Conservation (phyloP, 495 filamentous ascomycete genomes). For the Penicillium parvum region DNA sequence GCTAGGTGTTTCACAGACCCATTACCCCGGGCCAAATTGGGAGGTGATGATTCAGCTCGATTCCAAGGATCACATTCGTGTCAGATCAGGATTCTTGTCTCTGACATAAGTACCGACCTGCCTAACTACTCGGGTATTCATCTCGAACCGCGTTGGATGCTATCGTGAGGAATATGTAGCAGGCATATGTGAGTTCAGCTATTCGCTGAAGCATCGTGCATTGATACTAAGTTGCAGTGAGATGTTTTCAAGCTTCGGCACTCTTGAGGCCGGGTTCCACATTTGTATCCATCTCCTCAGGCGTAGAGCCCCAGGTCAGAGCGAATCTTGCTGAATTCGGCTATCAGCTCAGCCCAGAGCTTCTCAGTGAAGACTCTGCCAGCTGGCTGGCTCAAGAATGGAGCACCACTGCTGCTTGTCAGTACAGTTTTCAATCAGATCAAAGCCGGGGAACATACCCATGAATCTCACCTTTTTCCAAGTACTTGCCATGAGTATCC, state of each 20-base stretch:
- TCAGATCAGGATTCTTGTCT: too few relatives aligned
- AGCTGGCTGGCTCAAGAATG: neutral
- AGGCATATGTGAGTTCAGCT: too few relatives aligned
- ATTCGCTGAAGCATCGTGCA: too few relatives aligned
- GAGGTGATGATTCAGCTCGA: neutral
- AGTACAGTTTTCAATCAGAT: neutral
- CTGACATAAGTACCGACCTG: too few relatives aligned
- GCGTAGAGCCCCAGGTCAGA: neutral
- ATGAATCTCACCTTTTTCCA: neutral
- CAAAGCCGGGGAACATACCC: neutral
- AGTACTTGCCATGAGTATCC: constrained; percentile 26
- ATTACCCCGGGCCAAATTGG: neutral
- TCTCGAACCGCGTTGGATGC: too few relatives aligned
- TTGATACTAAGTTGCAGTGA: too few relatives aligned
- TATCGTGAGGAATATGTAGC: too few relatives aligned
- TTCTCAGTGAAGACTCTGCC: neutral
- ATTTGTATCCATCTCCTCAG: neutral
- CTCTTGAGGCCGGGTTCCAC: neutral
- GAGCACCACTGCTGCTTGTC: neutral
- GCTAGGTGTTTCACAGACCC: too few relatives aligned
- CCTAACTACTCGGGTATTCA: too few relatives aligned
- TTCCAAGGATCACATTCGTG: too few relatives aligned
- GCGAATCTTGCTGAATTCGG: neutral
- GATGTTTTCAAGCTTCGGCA: too few relatives aligned
- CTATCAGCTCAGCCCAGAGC: constrained; percentile 2